phyloP scores from a whole-genome alignment of 2,329 filamentous ascomycete genomes.

The Nemania sp. region DNA sequence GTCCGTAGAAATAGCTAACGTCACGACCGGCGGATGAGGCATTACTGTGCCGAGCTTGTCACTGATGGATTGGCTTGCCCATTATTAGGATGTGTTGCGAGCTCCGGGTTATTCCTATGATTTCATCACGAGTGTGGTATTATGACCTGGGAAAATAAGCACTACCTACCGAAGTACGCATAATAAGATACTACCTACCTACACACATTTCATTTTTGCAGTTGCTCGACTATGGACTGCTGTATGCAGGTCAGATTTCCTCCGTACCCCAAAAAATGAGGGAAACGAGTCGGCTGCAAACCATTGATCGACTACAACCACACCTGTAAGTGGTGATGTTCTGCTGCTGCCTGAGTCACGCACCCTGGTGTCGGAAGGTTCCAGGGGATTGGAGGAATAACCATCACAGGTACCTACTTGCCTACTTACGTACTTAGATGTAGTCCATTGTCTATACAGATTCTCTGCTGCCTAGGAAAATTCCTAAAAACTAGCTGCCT shows the following conservation, averaged over 20 bases:
- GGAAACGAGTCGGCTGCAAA: constrained; percentile 18
- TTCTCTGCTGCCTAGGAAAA: not conserved
- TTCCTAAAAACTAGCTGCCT: not conserved
- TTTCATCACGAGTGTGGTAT: constrained; percentile 5
- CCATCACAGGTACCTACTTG: not conserved
- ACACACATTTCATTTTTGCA: constrained; percentile 8
- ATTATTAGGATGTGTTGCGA: not conserved
- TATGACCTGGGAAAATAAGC: constrained; percentile 11
- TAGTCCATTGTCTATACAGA: too few relatives aligned
- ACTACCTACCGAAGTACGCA: too few relatives aligned
- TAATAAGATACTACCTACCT: not conserved
- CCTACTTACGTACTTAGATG: not conserved
- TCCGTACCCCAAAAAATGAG: too few relatives aligned
- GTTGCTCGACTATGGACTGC: constrained; percentile 20
- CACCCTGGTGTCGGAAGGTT: not conserved
- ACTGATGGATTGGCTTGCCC: not conserved
- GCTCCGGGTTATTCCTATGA: constrained; percentile 6
- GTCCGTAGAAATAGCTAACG: not conserved
- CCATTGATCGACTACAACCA: constrained; percentile 12
- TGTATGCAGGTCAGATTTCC: constrained; percentile 35
- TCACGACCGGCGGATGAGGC: not conserved
- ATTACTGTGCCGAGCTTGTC: not conserved
- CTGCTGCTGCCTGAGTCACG: constrained; percentile 35
- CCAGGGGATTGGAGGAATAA: constrained; percentile 12
- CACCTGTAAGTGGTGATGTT: constrained; percentile 10